Evolutionary conservation across 352 stramenopile genomes (phyloP), one percentile per base, ranked within the genome.

Genomic region (Phytophthora megakarya): DNA sequence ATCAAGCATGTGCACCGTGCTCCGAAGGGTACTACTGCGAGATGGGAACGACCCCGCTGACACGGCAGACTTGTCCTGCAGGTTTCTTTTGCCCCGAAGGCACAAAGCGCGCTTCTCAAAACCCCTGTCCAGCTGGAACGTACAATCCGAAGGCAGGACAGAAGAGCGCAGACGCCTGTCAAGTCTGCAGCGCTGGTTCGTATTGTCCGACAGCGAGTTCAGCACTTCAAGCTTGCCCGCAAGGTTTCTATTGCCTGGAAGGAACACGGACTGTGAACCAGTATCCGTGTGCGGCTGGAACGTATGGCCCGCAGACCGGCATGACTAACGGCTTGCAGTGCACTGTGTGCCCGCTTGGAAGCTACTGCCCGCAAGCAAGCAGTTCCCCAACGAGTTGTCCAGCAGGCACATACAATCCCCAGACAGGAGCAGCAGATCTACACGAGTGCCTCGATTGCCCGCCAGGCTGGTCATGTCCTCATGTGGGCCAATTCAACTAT

Each of bases 281-380:
- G 55, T 96, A 89, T 59, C 91, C 90, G 0, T 98, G 93, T 68
- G 81, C 89, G 28, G 78, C 84, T 0, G 94, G 93, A 9, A 96
- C 89, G 0, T 98, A 93, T 44, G 81, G 81, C 0, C 70, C 70
- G 3, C 61, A 80, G 15, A 93, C 83, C 3, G 79, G 76, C 11
- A 55, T 92, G 23, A 70, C 47, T 2, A 57, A 76, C 10, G 78
- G 64, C 0, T 81, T 73, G 0, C 70, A 89, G 58, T 97, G 85
- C 38, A 50, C 75, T 16, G 38, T 51, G n/a, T 95, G 81, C 45
- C 68, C 75, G 12, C 35, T 86, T 18, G 90, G 90, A n/a, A 79
- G 70, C 18, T 98, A 95, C 60, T 98, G 90, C 48, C 88, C 88
- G 3, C 71, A 93, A 69, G 78, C 69, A 2, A 96, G 86, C 51